Conservation (phyloP, 2,329 filamentous ascomycete genomes). For the Blastomyces silverae region DNA sequence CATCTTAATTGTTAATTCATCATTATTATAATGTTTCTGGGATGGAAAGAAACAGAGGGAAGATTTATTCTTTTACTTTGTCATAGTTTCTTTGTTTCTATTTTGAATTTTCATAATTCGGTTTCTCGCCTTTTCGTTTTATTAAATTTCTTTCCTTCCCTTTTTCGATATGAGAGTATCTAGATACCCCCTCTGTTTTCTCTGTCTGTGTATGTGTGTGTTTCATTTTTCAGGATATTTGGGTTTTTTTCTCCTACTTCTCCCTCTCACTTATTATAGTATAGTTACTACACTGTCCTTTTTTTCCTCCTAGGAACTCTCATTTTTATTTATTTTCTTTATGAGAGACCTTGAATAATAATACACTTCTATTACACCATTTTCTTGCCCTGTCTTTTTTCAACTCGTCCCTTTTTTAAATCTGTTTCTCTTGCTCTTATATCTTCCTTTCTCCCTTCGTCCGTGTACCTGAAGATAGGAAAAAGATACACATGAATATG, state of each 20-base stretch:
- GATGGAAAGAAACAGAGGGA: not conserved
- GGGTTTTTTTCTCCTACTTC: not conserved
- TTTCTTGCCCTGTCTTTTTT: not conserved
- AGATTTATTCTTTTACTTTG: not conserved
- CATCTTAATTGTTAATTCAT: not conserved
- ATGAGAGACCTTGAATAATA: not conserved
- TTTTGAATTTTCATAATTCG: not conserved
- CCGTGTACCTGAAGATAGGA: not conserved
- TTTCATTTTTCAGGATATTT: constrained; percentile 11
- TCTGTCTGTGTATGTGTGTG: constrained; percentile 4
- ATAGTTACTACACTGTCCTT: not conserved
- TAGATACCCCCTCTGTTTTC: constrained; percentile 12
- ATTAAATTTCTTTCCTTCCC: not conserved
- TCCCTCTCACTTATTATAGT: not conserved
- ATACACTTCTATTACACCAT: not conserved
- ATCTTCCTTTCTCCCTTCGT: not conserved
- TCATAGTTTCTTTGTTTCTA: not conserved
- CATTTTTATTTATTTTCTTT: not conserved
- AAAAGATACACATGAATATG: not conserved
- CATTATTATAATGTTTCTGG: not conserved
- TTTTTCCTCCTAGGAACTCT: not conserved
- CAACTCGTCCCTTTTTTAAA: not conserved
- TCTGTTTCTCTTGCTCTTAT: not conserved
- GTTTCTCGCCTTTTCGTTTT: not conserved
- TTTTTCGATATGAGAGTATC: constrained; percentile 12